Evolutionary conservation across 257 asterid species (phyloP).

Genomic region (Solanum sparsipilum): DNA sequence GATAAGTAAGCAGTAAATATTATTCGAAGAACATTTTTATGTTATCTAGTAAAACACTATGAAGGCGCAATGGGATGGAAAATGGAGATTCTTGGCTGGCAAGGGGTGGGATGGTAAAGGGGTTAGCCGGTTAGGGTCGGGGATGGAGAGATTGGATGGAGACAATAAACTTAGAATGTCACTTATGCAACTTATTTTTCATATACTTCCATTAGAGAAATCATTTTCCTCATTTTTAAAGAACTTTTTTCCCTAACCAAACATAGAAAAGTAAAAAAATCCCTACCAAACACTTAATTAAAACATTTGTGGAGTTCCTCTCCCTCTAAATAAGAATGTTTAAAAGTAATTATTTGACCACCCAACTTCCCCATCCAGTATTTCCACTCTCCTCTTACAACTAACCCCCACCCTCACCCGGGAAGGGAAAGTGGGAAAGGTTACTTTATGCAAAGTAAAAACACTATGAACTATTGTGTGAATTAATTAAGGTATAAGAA

Average conservation of each 20-base stretch:
- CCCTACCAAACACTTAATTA: not conserved
- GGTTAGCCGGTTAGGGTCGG: too few relatives aligned
- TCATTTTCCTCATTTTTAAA: not conserved
- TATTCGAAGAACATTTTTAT: not conserved
- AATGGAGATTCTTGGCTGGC: not conserved
- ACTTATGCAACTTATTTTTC: not conserved
- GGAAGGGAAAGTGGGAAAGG: not conserved
- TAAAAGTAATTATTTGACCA: not conserved
- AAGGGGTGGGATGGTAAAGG: too few relatives aligned
- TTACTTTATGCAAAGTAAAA: not conserved
- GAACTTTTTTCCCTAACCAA: not conserved
- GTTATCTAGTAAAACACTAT: not conserved
- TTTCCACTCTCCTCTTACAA: not conserved
- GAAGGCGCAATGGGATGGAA: not conserved
- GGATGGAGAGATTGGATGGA: not conserved
- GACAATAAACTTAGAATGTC: not conserved
- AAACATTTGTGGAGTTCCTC: not conserved
- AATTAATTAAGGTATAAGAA: not conserved
- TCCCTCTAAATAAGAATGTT: not conserved
- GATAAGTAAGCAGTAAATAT: not conserved
- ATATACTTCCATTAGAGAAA: too few relatives aligned
- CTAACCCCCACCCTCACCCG: not conserved
- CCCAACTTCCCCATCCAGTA: not conserved
- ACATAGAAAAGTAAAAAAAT: not conserved
- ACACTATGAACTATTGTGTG: not conserved